Conservation (phyloP, 2,329 filamentous ascomycete genomes). For the Talaromyces sp. region DNA sequence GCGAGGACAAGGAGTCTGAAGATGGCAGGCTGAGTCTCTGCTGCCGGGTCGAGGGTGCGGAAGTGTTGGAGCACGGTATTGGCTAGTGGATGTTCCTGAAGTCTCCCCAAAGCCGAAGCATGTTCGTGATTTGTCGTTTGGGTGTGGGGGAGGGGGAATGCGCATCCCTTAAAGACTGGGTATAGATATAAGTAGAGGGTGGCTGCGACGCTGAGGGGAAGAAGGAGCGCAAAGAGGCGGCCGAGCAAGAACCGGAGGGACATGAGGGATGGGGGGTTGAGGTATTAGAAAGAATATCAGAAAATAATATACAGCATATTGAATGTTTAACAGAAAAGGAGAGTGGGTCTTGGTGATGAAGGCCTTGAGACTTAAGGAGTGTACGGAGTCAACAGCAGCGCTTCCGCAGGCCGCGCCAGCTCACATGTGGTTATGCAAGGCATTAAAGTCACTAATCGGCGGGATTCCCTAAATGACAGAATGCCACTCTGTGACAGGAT, state of each 20-base stretch:
- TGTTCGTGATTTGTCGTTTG: conserved; percentile 5
- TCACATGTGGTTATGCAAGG: not conserved
- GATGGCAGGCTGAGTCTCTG: conserved; percentile 56
- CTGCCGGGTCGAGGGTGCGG: conserved; percentile 11
- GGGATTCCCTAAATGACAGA: too few relatives aligned
- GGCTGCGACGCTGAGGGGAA: conserved; percentile 69
- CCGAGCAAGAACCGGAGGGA: conserved; percentile 52
- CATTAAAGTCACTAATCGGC: too few relatives aligned
- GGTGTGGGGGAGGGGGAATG: conserved; percentile 64
- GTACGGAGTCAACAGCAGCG: conserved; percentile 4
- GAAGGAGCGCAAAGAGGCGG: conserved; percentile 52
- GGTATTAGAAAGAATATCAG: conserved; percentile 9
- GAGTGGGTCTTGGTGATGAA: conserved; percentile 4
- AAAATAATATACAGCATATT: conserved; percentile 24
- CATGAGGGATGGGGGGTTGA: conserved; percentile 44
- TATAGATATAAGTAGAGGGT: conserved; percentile 86
- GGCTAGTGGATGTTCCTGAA: conserved; percentile 29
- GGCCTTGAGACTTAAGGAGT: conserved; percentile 2
- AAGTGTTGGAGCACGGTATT: conserved; percentile 44
- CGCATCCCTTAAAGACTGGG: conserved; percentile 77
- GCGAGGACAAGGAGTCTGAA: conserved; percentile 87
- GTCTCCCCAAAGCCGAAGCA: not conserved
- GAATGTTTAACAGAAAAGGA: conserved; percentile 10
- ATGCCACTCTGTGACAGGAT: too few relatives aligned
- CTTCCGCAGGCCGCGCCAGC: conserved; percentile 2